Percentiles rank a stretch among this genome's conserved stretches.
Conservation (phyloP, 148 eudicot genomes). For the Diospyros lotus region DNA sequence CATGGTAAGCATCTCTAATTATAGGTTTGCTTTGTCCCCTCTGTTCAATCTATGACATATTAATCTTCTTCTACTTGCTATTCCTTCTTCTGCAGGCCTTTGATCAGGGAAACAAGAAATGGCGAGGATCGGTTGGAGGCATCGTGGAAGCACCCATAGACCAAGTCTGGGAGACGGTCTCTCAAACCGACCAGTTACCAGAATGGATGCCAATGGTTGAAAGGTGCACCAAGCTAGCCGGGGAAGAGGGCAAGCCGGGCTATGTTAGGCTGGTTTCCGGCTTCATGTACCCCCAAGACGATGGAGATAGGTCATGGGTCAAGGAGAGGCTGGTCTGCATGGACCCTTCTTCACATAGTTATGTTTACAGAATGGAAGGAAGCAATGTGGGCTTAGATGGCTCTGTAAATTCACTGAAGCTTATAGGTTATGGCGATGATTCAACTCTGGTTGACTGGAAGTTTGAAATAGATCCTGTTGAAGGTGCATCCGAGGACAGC, state of each 20-base stretch:
- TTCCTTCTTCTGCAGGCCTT: slow-evolving; percentile 5
- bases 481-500: slow-evolving; percentile 28
- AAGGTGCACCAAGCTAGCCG: slow-evolving; percentile 27
- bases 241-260: slow-evolving; percentile 29
- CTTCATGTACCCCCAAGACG: slow-evolving; percentile 43
- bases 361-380: slow-evolving; percentile 30
- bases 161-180: slow-evolving; percentile 34
- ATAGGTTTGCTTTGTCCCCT: too few relatives aligned
- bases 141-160: slow-evolving; percentile 38
- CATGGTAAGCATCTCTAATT: too few relatives aligned
- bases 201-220: slow-evolving; percentile 53
- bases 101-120: slow-evolving; percentile 16
- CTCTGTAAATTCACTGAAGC: slow-evolving; percentile 27
- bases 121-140: slow-evolving; percentile 36
- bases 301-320: slow-evolving; percentile 48
- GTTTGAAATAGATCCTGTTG: slow-evolving; percentile 32
- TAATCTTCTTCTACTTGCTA: neutral
- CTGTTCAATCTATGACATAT: neutral
- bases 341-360: slow-evolving; percentile 24
- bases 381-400: slow-evolving; percentile 46
- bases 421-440: slow-evolving; percentile 28
- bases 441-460: slow-evolving; percentile 35
- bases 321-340: slow-evolving; percentile 34
- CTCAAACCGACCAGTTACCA: slow-evolving; percentile 21
- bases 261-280: slow-evolving; percentile 40